phyloP scores from a whole-genome alignment of 2,329 filamentous ascomycete species.

The Aspergillus sojae region DNA sequence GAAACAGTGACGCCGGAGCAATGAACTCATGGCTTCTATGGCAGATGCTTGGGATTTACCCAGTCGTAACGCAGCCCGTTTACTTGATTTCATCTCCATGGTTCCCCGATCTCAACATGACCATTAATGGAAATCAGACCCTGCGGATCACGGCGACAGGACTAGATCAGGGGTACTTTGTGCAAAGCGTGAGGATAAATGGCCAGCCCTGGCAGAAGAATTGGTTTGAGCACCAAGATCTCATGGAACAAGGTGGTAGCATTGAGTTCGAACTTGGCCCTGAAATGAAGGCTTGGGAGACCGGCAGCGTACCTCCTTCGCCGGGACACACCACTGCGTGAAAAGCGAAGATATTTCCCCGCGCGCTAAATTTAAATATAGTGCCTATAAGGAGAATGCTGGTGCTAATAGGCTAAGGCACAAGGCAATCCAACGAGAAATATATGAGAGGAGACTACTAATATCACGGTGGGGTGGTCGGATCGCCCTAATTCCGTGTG shows the following conservation, averaged over 20 bases:
- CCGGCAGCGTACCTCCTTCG: slow-evolving; percentile 54
- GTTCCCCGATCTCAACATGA: slow-evolving; percentile 44
- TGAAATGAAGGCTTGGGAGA: slow-evolving; percentile 50
- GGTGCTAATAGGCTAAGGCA: background rate
- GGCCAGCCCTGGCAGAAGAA: slow-evolving; percentile 55
- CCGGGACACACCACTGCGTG: slow-evolving; percentile 40
- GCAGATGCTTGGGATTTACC: slow-evolving; percentile 54
- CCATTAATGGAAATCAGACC: slow-evolving; percentile 31
- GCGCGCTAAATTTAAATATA: background rate
- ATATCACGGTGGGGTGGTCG: background rate
- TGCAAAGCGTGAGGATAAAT: slow-evolving; percentile 58
- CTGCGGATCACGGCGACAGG: slow-evolving; percentile 53
- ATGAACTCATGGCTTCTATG: slow-evolving; percentile 56
- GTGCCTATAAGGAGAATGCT: background rate
- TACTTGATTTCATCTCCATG: slow-evolving; percentile 52
- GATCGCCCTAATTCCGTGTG: background rate
- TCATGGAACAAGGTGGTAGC: slow-evolving; percentile 44
- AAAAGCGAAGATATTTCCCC: background rate
- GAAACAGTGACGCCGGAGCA: slow-evolving; percentile 67
- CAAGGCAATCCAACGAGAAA: background rate
- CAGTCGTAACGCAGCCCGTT: slow-evolving; percentile 50
- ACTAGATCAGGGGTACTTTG: slow-evolving; percentile 51
- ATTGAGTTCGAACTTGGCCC: slow-evolving; percentile 52
- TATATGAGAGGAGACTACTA: background rate
- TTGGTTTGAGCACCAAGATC: slow-evolving; percentile 58